These are phyloP conservation scores for Sporothrix sp. DNA, from an alignment of 2,329 filamentous ascomycete genomes.

Conservation along the genomic window DNA sequence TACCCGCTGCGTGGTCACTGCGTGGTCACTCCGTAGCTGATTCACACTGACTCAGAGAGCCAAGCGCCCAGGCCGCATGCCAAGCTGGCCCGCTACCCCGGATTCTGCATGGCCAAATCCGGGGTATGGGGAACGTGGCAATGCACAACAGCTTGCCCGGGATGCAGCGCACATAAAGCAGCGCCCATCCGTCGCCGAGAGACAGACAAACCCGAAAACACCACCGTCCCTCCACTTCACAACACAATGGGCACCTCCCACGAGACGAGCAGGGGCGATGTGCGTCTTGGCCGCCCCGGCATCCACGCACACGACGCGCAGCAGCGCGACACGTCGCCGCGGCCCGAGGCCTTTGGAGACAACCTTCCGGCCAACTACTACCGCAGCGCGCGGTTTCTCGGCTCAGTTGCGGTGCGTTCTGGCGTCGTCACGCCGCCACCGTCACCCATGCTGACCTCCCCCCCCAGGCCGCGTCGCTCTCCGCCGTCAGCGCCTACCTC, in stretches of 20 bases:
- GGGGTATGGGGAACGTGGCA: neutral
- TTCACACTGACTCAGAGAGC: no score
- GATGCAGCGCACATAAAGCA: neutral
- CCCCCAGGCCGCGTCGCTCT: slow-evolving; percentile 27
- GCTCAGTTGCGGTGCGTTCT: slow-evolving; percentile 18
- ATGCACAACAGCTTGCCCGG: neutral
- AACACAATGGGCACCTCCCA: neutral
- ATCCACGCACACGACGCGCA: neutral
- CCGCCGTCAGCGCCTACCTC: slow-evolving; percentile 29
- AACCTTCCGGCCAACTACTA: slow-evolving; percentile 30
- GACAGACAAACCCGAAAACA: neutral
- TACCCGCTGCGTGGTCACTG: no score
- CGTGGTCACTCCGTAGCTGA: no score
- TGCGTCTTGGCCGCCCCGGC: neutral
- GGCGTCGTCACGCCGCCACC: no score
- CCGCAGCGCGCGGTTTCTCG: slow-evolving; percentile 26
- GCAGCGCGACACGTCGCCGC: neutral
- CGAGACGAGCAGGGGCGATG: neutral
- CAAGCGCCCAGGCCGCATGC: no score
- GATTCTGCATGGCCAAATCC: neutral
- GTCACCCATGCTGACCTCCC: neutral
- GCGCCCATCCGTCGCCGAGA: neutral
- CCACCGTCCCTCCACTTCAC: neutral
- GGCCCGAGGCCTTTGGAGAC: slow-evolving; percentile 24
- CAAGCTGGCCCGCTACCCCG: no score